Evolutionary conservation across 2,329 filamentous ascomycete genomes (phyloP), one percentile per base, ranked within the genome.

Genomic region (Pleomassaria siparia): DNA sequence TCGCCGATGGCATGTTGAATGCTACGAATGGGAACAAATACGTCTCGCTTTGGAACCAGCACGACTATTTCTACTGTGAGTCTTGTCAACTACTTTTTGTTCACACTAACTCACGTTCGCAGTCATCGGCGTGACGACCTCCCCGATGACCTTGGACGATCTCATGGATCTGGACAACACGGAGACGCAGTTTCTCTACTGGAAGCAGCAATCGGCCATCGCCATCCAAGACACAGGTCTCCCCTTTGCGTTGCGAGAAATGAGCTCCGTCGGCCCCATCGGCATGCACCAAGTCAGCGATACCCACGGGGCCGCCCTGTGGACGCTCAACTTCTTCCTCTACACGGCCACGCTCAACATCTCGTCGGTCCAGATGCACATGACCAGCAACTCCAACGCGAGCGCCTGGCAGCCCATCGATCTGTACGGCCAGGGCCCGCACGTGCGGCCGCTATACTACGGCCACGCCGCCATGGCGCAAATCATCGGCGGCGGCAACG

Each of bases 371-470:
- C 71, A 78, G 51, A 74, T 80, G 69, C 77, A 80, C 68, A 79
- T 80, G 76, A 80, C 77, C 9, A 76, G 78, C 60, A 78, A 78
- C 60, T 78, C 76, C 50, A 75, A 75, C 54, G 74, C 76, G 6
- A 72, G 72, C 46, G 74, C 77, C 2, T 80, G 77, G 77, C 72
- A 76, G 51, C 77, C 77, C 13, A 65, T 74, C 29, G 41, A 62
- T 15, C 62, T 70, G 49, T 69, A 74, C 51, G 72, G 67, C 22
- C 68, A 61, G 4, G 60, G 64, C 21, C 71, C 74, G 1, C 72
- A 72, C 52, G 75, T 79, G 9, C 72, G 77, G 21, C 76, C 77
- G 1, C 65, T 72, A 37, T 80, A 80, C 66, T 79, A 79, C 51
- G 75, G 74, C 47, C 71, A 76, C 51, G 77, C 74, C n/a, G 77